Conservation (phyloP, 2,329 filamentous ascomycete genomes). For the Fusarium hainanense region DNA sequence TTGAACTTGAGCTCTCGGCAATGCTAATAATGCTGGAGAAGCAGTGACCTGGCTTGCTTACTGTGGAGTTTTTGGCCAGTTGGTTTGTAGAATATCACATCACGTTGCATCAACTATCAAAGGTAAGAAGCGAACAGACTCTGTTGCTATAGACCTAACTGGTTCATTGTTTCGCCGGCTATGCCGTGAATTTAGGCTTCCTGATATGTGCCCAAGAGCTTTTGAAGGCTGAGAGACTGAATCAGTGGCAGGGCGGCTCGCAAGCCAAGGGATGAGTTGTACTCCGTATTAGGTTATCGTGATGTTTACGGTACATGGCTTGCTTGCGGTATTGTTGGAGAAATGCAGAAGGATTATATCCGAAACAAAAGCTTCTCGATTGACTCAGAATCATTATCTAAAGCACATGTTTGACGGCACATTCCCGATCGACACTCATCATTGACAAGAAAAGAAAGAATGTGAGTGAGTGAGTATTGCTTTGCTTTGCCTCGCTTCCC, state of each 20-base stretch:
- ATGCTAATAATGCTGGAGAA: neutral
- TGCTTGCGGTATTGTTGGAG: conserved; percentile 15
- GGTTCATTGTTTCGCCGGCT: conserved; percentile 3
- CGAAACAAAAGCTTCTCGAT: conserved; percentile 5
- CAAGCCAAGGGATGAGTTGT: conserved; percentile 24
- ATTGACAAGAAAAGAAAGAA: neutral
- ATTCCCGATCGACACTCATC: neutral
- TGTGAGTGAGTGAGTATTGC: neutral
- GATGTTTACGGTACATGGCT: conserved; percentile 7
- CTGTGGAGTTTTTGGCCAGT: conserved; percentile 27
- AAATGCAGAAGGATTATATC: conserved; percentile 29
- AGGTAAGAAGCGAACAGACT: conserved; percentile 8
- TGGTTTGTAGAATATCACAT: conserved; percentile 24
- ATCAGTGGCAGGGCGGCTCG: conserved; percentile 12
- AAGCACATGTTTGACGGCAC: neutral
- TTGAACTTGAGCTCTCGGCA: conserved; percentile 12
- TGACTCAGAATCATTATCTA: conserved; percentile 14
- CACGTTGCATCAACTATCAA: conserved; percentile 27
- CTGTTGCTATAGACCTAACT: neutral
- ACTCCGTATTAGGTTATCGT: conserved; percentile 12
- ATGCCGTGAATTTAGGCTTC: conserved; percentile 17
- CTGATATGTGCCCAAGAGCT: conserved; percentile 13
- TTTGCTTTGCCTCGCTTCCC: conserved; percentile 1
- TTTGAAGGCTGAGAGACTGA: neutral
- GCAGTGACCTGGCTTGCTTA: conserved; percentile 4